Conservation (phyloP, 495 filamentous ascomycete genomes). For the Penicillium ucsense region DNA sequence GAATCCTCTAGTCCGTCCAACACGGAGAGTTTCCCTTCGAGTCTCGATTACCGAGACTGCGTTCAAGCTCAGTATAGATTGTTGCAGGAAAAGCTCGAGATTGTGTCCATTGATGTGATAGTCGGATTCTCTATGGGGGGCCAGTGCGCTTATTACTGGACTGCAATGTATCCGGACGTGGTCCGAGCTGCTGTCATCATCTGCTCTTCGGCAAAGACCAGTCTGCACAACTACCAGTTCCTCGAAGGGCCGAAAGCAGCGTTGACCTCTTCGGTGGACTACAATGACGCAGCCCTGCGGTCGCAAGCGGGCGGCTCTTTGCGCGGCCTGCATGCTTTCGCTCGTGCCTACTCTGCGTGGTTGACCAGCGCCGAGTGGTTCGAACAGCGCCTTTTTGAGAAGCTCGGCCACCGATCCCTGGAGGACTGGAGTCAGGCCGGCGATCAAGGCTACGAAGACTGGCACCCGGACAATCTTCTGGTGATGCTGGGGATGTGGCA, state of each 20-base stretch:
- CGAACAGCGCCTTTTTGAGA: conserved; percentile 46
- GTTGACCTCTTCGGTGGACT: conserved; percentile 26
- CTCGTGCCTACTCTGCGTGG: conserved; percentile 58
- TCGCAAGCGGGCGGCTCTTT: conserved; percentile 14
- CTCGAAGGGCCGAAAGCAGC: conserved; percentile 56
- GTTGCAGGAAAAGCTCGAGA: conserved; percentile 43
- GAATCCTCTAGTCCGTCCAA: conserved; percentile 57
- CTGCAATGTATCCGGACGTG: conserved; percentile 50
- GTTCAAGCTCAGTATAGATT: conserved; percentile 49
- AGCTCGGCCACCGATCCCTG: conserved; percentile 40
- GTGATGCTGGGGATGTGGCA: conserved; percentile 60
- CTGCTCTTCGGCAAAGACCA: conserved; percentile 53
- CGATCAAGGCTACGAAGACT: conserved; percentile 20
- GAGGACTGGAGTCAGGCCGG: conserved; percentile 53
- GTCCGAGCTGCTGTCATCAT: conserved; percentile 49
- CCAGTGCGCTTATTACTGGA: conserved; percentile 54
- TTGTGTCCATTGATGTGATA: conserved; percentile 43
- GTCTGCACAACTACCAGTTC: conserved; percentile 57
- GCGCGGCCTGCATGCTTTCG: conserved; percentile 51
- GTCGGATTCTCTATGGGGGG: conserved; percentile 60
- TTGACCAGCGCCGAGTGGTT: conserved; percentile 58
- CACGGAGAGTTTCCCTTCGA: conserved; percentile 43
- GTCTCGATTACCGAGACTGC: conserved; percentile 49
- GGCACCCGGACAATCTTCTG: conserved; percentile 52
- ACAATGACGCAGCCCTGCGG: conserved; percentile 34